phyloP scores from a whole-genome alignment of 352 stramenopile species.

The Paralagenidium karlingii region DNA sequence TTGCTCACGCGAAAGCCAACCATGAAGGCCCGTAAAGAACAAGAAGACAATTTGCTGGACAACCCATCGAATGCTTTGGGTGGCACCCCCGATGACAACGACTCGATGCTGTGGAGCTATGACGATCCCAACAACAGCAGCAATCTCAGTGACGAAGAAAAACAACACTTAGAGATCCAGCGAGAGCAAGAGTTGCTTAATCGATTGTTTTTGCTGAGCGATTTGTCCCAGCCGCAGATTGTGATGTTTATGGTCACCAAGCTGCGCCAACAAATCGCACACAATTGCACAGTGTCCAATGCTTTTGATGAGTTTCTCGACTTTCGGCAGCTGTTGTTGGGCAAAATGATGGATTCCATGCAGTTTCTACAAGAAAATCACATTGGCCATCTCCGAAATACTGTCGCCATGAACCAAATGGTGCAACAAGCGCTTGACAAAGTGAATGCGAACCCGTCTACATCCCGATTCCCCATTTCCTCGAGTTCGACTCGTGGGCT shows the following conservation, averaged over 20 bases:
- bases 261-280: constrained; percentile 27
- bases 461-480: no score
- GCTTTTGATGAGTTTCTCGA: constrained; percentile 39
- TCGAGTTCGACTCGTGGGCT: no score
- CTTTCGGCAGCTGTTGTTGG: constrained; percentile 38
- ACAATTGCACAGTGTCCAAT: constrained; percentile 28
- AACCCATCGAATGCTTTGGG: constrained; percentile 2
- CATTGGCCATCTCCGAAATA: no score
- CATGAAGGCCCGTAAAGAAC: constrained; percentile 1
- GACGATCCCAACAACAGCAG: no score
- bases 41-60: constrained; percentile 1
- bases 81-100: no score
- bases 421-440: no score
- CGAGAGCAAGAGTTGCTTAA: constrained; percentile 27
- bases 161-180: no score
- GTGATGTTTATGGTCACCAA: constrained; percentile 26
- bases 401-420: no score
- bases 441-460: no score
- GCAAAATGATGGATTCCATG: constrained; percentile 44
- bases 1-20: constrained; percentile 1
- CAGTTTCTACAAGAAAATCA: no score
- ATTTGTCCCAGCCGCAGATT: constrained; percentile 26
- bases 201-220: constrained; percentile 31
- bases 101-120: no score
- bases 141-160: no score